Evolutionary conservation across 139 green algal genomes (phyloP), one percentile per base, ranked within the genome.

Genomic region (Chlorella sorokiniana): DNA sequence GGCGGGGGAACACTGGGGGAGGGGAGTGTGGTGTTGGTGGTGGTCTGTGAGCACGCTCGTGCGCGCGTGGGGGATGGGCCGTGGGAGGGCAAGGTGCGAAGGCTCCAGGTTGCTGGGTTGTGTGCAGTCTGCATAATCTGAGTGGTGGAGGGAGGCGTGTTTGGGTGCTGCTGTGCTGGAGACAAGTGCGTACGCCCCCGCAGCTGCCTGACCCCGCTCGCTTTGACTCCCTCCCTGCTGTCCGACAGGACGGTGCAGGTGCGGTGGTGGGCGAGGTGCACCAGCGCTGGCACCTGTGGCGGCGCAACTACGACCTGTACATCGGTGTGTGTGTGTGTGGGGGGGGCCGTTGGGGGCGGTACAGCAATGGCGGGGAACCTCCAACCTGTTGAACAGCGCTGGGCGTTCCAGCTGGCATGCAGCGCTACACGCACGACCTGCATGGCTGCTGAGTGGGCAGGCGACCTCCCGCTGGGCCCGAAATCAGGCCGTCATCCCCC

Each of bases 301-400:
- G 76, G 56, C 86, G 94, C 29, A 93, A 93, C 67, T 97, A 97
- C 76, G 92, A 96, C 81, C 80, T 97, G 31, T 97, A 94, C 88
- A 74, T 96, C 18, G 81, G 79, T 77, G 88, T 91, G 73, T 37
- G 37, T 10, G 37, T 27, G 52, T n/a, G 9, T 69, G 61, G 16
- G 31, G 63, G 0, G 33, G 31, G 33, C 16, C 0, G 2, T 44
- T 45, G 63, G 25, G 62, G n/a, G n/a, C n/a, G n/a, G n/a, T n/a
- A n/a, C n/a, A n/a, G n/a, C n/a, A n/a, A n/a, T n/a, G n/a, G n/a
- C n/a, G n/a, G n/a, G n/a, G n/a, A n/a, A n/a, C 48, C 48, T 59
- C 48, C 48, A 59, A 59, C 48, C 16, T 59, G n/a, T n/a, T n/a
- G n/a, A n/a, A n/a, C n/a, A n/a, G n/a, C n/a, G n/a, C n/a, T n/a